Evolutionary conservation across 257 asterid genomes (phyloP), one percentile per base, ranked within the genome.

Genomic region (Nicotiana attenuata): DNA sequence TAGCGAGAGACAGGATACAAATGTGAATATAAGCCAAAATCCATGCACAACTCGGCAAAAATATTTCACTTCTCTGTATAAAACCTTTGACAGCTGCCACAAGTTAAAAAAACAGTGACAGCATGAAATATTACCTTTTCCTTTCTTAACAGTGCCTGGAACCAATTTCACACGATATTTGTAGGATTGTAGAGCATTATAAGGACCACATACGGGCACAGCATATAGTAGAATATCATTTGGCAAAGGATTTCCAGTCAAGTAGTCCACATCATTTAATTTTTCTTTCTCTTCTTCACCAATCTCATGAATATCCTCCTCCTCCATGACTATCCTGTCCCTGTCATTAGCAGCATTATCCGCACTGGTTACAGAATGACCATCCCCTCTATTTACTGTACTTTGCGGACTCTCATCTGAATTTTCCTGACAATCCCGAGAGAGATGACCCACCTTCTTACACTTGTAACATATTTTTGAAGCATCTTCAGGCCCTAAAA

Each of bases 251-350:
- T 82, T 94, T 87, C 99, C 99, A 26, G 99, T 96, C 88, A 96
- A 89, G 86, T 93, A 96, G 87, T 96, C 99, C 78, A 90, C 93
- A 65, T 96, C 99, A 50, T 91, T 93, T 73, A 94, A 85, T 85
- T 94, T 94, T 83, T 79, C 97, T 83, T 85, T 96, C 92, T 96
- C 99, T 84, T 96, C 99, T 89, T 94, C 99, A 67, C 97, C 97
- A 31, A 96, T 96, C 91, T 96, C 99, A 41, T 94, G 89, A 84
- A 96, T 90, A 84, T 96, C 99, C 56, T 94, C 98, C 87, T 96
- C 99, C 85, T 94, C 99, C 97, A 96, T 96, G 81, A 85, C 81
- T 85, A 92, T 89, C 87, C 61, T 91, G 87, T 96, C 99, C 90
- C 85, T 83, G 81, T 88, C 90, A 64, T 84, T 66, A 31, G 84